Base-by-base conservation (phyloP, 2,329 filamentous ascomycete species). In the Talaromyces sp. region DNA sequence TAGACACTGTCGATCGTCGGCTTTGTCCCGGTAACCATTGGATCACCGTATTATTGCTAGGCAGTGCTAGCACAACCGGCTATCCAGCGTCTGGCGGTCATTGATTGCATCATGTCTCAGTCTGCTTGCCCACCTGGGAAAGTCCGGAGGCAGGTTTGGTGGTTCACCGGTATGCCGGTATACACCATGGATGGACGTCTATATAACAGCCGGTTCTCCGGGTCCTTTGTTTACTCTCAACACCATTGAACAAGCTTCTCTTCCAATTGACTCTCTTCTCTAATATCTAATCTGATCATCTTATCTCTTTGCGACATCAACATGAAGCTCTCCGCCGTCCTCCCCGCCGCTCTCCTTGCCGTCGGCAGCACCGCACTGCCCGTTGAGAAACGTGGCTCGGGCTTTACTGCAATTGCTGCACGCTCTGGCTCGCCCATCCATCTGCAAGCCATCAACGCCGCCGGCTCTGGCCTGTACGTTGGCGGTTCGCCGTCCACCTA, bases 401-500 rank as follows among this genome's bases (percentile, higher is more conserved):
- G 75, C 65, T 82, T 82, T 67, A 69, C 67, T 59, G 76, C 82
- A 67, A 77, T 80, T 64, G 70, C 78, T 69, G 63, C 72, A 55
- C 78, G 78, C 68, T 80, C 78, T 32, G 80, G 71, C 27, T 81
- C 80, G 1, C 79, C 79, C 42, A 77, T 85, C 67, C 81, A 86
- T 70, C 71, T 78, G 22, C 69, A 72, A 15, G 65, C 73, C 15
- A 69, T 85, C 63, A 79, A 79, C 51, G 83, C 83, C 39, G 72
- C 73, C n/a, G 77, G 77, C 42, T 70, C 72, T 33, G 75, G 75
- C 54, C 84, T 86, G 75, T 84, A 72, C 66, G 73, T 85, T 36
- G 82, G 81, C 27, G 78, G 77, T 17, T 60, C 71, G 1, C 74
- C 82, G 3, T 66, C 75, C 2, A 76, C 78, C 54, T 84, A 81